Conservation (phyloP, 1,139 yeast species). For the Scheffersomyces lignicola region DNA sequence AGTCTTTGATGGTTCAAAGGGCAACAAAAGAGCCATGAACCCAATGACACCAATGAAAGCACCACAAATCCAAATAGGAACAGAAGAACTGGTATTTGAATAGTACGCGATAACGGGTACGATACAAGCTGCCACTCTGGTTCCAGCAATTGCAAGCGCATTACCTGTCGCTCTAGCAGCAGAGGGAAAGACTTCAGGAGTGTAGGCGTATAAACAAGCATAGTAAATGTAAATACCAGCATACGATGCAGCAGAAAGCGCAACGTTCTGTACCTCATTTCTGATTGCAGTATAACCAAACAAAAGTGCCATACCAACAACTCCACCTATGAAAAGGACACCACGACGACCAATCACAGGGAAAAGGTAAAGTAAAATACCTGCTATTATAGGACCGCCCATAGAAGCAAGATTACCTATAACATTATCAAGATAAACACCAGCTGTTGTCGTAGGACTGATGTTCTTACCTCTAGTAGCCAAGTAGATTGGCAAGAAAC, state of each 20-base stretch:
- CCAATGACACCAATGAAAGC: conserved; percentile 49
- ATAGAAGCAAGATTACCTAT: conserved; percentile 52
- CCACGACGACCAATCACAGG: conserved; percentile 57
- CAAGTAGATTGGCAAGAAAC: conserved; percentile 50
- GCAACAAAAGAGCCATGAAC: conserved; percentile 41
- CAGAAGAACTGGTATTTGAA: conserved; percentile 41
- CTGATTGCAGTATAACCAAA: conserved; percentile 59
- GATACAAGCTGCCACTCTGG: conserved; percentile 48
- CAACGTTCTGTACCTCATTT: conserved; percentile 51
- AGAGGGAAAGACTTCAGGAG: conserved; percentile 62
- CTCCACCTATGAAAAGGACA: conserved; percentile 53
- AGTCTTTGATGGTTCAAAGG: conserved; percentile 45
- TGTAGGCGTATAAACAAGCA: conserved; percentile 56
- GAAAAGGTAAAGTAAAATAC: conserved; percentile 35
- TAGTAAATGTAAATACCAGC: conserved; percentile 53
- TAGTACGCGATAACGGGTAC: conserved; percentile 55
- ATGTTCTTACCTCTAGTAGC: conserved; percentile 47
- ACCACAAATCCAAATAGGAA: conserved; percentile 63
- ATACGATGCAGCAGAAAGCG: conserved; percentile 51
- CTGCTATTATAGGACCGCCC: conserved; percentile 60
- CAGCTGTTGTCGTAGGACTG: conserved; percentile 29
- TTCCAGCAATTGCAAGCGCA: conserved; percentile 48
- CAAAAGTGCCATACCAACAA: conserved; percentile 52
- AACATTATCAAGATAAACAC: conserved; percentile 53
- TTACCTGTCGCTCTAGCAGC: conserved; percentile 57